Evolutionary conservation across 2,329 filamentous ascomycete genomes (phyloP), one percentile per base, ranked within the genome.

Genomic region (Trichoderma sp.): DNA sequence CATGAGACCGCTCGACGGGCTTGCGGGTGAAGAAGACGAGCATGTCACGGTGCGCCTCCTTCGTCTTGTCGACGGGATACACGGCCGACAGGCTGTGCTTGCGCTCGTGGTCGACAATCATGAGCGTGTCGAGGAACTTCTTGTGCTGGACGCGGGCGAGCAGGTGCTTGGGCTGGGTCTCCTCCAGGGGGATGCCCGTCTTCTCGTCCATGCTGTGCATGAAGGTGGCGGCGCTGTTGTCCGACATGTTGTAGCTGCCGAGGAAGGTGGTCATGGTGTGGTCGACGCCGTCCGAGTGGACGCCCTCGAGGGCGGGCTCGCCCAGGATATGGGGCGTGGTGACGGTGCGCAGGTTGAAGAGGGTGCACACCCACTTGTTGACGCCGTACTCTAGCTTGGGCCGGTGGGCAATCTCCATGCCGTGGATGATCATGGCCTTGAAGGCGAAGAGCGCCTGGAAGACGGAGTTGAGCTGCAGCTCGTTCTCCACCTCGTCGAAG

Each of bases 201-300:
- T 60, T 69, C 63, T 74, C 70, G 14, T 67, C 62, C 67, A 70
- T 72, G 65, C 47, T 67, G 65, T 75, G 74, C 66, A 75, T 69
- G 52, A 71, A 73, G 34, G 73, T 75, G n/a, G 69, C 70, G 10
- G 72, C 73, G 64, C 70, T 72, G 60, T 73, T 66, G 48, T 67
- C 52, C 5, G 65, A 64, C 72, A 75, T 74, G 68, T 75, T 75
- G 48, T 65, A 57, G 66, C 63, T 66, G 19, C 72, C 71, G 21
- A 75, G 67, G 28, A 68, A 73, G 10, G 71, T 72, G 17, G 73
- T 74, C 73, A 75, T 74, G 65, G 73, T 75, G 68, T 74, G 71
- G 56, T 75, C 74, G 55, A 72, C 71, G 48, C 74, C 74, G 56
- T 75, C 74, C 1, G 70, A 69, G 69, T 75, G 74, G 34, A 75